Percentiles rank a stretch among this genome's conserved stretches.
phyloP scores from a whole-genome alignment of 148 eudicot species.

The Dysphania ambrosioides region DNA sequence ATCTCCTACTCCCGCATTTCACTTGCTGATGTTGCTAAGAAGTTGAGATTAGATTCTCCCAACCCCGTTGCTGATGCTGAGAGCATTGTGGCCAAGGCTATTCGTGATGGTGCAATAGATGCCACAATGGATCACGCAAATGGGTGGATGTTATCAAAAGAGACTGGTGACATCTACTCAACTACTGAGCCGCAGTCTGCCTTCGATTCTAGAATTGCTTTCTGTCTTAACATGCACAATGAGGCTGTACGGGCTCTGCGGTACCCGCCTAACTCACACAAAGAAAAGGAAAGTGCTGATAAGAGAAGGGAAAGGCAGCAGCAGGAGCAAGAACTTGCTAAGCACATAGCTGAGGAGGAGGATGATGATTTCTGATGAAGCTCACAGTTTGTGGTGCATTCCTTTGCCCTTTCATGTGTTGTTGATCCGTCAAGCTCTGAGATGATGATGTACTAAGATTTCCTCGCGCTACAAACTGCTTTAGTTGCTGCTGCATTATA shows the following conservation, averaged over 20 bases:
- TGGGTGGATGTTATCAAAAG: constrained; percentile 92
- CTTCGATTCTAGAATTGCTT: constrained; percentile 89
- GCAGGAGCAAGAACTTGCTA: constrained; percentile 96
- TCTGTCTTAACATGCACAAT: constrained; percentile 94
- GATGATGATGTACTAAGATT: constrained; percentile 3
- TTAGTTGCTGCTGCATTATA: constrained; percentile 10
- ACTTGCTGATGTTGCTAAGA: constrained; percentile 75
- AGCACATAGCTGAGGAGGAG: constrained; percentile 95
- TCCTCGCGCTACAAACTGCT: constrained; percentile 4
- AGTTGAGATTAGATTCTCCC: constrained; percentile 74
- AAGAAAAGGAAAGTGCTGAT: constrained; percentile 91
- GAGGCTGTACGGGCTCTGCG: constrained; percentile 88
- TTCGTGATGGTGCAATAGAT: constrained; percentile 94
- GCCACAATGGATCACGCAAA: constrained; percentile 83
- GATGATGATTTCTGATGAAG: constrained; percentile 77
- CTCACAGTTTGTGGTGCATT: background rate
- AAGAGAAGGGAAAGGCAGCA: constrained; percentile 96
- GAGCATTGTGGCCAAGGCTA: constrained; percentile 90
- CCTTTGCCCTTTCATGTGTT: background rate
- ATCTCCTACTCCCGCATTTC: constrained; percentile 93
- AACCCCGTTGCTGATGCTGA: constrained; percentile 95
- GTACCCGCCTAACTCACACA: constrained; percentile 83
- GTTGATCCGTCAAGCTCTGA: background rate
- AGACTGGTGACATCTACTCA: constrained; percentile 94
- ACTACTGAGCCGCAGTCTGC: constrained; percentile 92